A percentile compares a stretch with the other conserved stretches of the same genome.
These are phyloP conservation scores for Cytospora leucostoma DNA, from an alignment of 2,329 filamentous ascomycete species.

Conservation along the genomic window DNA sequence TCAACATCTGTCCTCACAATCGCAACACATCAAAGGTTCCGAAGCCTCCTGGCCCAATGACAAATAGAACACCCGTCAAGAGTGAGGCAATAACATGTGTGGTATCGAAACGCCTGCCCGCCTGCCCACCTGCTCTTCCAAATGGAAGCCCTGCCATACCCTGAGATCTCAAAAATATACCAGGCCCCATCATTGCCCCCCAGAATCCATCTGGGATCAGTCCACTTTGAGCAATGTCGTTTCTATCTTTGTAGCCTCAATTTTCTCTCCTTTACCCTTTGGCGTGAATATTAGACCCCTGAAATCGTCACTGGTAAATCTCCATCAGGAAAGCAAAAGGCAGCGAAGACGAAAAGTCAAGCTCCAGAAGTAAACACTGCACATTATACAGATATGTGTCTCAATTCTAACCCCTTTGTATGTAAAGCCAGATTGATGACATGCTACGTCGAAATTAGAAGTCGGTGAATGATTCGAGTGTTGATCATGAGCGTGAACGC, in stretches of 20 bases:
- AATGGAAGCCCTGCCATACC: background rate
- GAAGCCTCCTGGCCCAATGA: background rate
- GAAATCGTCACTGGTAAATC: conserved; percentile 11
- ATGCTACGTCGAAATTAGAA: conserved; percentile 13
- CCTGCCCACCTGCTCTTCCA: conserved; percentile 1
- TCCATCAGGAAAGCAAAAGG: conserved; percentile 21
- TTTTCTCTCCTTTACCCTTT: background rate
- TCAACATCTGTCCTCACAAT: too few relatives aligned
- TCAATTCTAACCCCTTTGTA: conserved; percentile 31
- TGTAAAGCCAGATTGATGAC: conserved; percentile 25
- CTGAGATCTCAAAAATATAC: background rate
- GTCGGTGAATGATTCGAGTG: background rate
- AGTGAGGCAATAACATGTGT: background rate
- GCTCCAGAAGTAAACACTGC: conserved; percentile 22
- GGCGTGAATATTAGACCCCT: background rate
- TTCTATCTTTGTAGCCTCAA: background rate
- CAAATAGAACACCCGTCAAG: background rate
- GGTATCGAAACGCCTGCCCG: conserved; percentile 16
- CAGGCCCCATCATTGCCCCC: background rate
- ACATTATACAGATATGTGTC: conserved; percentile 36
- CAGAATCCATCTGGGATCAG: background rate
- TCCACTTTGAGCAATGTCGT: background rate
- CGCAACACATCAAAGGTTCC: too few relatives aligned
- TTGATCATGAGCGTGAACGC: background rate
- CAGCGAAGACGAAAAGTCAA: conserved; percentile 10